Evolutionary conservation across 441 rosid genomes (phyloP).

Genomic region (Arabidopsis hybrid): DNA sequence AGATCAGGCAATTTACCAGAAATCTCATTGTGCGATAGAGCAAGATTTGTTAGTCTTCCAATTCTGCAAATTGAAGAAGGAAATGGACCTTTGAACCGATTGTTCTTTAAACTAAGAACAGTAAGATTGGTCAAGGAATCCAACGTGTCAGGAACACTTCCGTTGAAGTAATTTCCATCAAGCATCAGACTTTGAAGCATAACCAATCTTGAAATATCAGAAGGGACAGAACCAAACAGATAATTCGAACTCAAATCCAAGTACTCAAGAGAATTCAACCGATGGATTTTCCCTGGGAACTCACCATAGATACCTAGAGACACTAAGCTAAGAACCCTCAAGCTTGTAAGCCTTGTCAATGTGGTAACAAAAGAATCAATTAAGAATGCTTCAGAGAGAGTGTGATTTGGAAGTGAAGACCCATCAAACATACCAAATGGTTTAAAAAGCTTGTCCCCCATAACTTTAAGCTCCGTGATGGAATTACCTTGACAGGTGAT

Average conservation of each 20-base stretch:
- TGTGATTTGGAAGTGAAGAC: slow-evolving; percentile 62
- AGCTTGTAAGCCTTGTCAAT: slow-evolving; percentile 77
- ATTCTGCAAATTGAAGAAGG: slow-evolving; percentile 75
- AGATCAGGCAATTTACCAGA: slow-evolving; percentile 87
- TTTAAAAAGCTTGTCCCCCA: slow-evolving; percentile 75
- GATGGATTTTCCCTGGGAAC: slow-evolving; percentile 82
- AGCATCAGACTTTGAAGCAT: slow-evolving; percentile 71
- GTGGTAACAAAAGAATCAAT: slow-evolving; percentile 88
- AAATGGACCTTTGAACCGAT: slow-evolving; percentile 69
- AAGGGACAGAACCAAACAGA: slow-evolving; percentile 75
- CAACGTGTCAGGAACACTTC: slow-evolving; percentile 70
- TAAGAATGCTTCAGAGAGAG: slow-evolving; percentile 75
- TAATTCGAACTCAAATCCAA: slow-evolving; percentile 93
- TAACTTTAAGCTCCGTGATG: slow-evolving; percentile 78
- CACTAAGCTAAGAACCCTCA: slow-evolving; percentile 78
- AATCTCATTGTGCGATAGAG: slow-evolving; percentile 78
- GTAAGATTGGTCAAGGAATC: slow-evolving; percentile 72
- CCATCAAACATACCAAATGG: slow-evolving; percentile 64
- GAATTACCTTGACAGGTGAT: slow-evolving; percentile 65
- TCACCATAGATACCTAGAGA: slow-evolving; percentile 94
- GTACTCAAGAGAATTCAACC: slow-evolving; percentile 76
- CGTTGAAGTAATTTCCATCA: slow-evolving; percentile 81
- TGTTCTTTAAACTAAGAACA: slow-evolving; percentile 71
- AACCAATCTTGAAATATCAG: slow-evolving; percentile 74
- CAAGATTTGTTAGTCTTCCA: slow-evolving; percentile 67